phyloP scores from a whole-genome alignment of 1,139 yeast genomes.

The Candida sp. region DNA sequence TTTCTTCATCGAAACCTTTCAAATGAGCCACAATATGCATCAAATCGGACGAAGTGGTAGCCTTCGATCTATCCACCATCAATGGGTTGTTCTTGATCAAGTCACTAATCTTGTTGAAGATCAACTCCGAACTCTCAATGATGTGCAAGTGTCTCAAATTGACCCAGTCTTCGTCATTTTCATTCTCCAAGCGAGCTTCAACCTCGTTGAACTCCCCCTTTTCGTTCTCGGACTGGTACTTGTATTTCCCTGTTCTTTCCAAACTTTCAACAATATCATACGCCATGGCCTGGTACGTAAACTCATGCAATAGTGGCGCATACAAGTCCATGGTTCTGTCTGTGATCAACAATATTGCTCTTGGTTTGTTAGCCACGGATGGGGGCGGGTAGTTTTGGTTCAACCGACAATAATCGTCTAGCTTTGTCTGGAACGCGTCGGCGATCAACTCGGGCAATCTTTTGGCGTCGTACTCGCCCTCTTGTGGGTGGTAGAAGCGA shows the following conservation, averaged over 20 bases:
- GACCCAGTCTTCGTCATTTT: slow-evolving; percentile 78
- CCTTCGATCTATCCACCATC: slow-evolving; percentile 65
- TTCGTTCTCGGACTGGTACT: slow-evolving; percentile 65
- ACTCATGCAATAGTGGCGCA: slow-evolving; percentile 89
- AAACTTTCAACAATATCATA: slow-evolving; percentile 66
- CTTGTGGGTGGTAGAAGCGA: slow-evolving; percentile 66
- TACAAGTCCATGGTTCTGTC: slow-evolving; percentile 86
- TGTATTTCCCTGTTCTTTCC: slow-evolving; percentile 58
- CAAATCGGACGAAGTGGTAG: slow-evolving; percentile 62
- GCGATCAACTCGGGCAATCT: slow-evolving; percentile 78
- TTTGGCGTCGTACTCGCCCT: slow-evolving; percentile 55
- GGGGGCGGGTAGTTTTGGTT: slow-evolving; percentile 70
- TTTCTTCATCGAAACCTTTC: slow-evolving; percentile 69
- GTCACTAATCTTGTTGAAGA: slow-evolving; percentile 65
- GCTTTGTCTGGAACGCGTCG: slow-evolving; percentile 64
- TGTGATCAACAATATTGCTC: slow-evolving; percentile 75
- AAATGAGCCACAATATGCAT: slow-evolving; percentile 70
- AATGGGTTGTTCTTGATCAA: slow-evolving; percentile 75
- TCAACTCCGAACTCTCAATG: slow-evolving; percentile 71
- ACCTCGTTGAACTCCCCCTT: slow-evolving; percentile 53
- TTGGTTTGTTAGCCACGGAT: slow-evolving; percentile 57
- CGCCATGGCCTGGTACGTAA: slow-evolving; percentile 94
- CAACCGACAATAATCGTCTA: slow-evolving; percentile 76
- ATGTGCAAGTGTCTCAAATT: slow-evolving; percentile 78
- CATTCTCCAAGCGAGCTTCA: slow-evolving; percentile 52